Conservation (phyloP, 2,329 filamentous ascomycete species). For the Fusarium clavum region DNA sequence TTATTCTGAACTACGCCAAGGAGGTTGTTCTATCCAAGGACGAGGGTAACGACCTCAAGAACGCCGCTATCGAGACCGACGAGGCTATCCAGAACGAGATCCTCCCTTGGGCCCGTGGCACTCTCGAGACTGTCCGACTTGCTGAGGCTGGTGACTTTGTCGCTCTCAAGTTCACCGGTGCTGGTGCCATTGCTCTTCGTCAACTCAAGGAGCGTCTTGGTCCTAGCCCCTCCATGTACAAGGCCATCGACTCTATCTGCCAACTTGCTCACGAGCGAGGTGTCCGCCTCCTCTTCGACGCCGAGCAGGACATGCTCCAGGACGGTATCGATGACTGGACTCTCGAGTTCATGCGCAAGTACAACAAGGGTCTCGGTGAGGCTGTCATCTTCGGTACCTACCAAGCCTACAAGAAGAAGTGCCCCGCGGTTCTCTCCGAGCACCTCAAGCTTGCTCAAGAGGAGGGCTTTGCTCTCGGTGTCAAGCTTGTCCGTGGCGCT, state of each 20-base stretch:
- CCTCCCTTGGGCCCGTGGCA: constrained; percentile 77
- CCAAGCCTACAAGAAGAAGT: constrained; percentile 78
- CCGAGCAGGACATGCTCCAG: constrained; percentile 84
- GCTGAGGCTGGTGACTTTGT: constrained; percentile 73
- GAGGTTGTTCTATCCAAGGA: constrained; percentile 78
- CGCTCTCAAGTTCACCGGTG: constrained; percentile 83
- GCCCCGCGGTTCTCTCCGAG: constrained; percentile 64
- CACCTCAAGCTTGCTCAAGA: constrained; percentile 70
- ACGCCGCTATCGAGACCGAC: constrained; percentile 61
- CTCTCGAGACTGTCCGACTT: constrained; percentile 77
- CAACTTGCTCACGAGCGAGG: constrained; percentile 74
- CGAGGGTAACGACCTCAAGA: constrained; percentile 59
- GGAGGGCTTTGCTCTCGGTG: constrained; percentile 74
- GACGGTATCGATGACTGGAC: constrained; percentile 85
- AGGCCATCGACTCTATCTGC: constrained; percentile 81
- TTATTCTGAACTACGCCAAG: constrained; percentile 85
- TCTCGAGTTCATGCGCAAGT: constrained; percentile 78
- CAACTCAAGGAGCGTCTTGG: constrained; percentile 71
- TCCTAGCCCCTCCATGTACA: constrained; percentile 72
- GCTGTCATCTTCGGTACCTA: constrained; percentile 85
- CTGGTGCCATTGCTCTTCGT: constrained; percentile 77
- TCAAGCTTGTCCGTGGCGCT: constrained; percentile 81
- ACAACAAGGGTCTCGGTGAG: constrained; percentile 73
- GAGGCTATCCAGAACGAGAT: constrained; percentile 70
- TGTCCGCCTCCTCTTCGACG: constrained; percentile 83